phyloP scores from a whole-genome alignment of 192 early-diverging fungal genomes.

The Podochytrium sp. region DNA sequence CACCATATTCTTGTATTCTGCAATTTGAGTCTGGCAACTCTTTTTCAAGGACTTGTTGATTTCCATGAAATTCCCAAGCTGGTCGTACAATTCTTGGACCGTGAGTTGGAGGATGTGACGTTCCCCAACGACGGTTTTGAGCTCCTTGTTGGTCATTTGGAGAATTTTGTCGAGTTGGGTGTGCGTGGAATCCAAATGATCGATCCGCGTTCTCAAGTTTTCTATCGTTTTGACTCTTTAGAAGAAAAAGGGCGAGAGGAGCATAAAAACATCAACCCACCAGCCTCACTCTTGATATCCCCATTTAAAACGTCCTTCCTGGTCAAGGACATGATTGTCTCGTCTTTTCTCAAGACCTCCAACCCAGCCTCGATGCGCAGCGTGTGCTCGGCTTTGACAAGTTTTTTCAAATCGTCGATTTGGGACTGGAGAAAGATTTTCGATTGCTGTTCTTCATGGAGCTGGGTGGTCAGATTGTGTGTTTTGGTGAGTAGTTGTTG shows the following conservation, averaged over 20 bases:
- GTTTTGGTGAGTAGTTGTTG: conserved; percentile 6
- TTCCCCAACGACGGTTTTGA: conserved; percentile 6
- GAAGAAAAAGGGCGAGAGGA: not conserved
- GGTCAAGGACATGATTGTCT: not conserved
- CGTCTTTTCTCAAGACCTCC: not conserved
- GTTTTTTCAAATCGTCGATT: not conserved
- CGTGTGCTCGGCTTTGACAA: not conserved
- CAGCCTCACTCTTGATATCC: not conserved
- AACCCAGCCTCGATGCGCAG: conserved; percentile 3
- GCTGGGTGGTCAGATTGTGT: not conserved
- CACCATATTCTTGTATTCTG: conserved; percentile 14
- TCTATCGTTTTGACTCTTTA: not conserved
- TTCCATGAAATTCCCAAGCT: conserved; percentile 33
- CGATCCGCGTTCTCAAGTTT: conserved; percentile 1
- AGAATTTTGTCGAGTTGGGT: conserved; percentile 11
- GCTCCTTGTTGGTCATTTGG: conserved; percentile 9
- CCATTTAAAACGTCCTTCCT: not conserved
- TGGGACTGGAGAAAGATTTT: not conserved
- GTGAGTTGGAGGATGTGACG: conserved; percentile 7
- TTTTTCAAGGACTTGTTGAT: conserved; percentile 33
- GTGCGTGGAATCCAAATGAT: conserved; percentile 6
- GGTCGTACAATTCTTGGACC: conserved; percentile 28
- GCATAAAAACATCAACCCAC: not conserved
- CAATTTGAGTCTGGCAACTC: conserved; percentile 17
- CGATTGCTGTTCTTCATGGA: not conserved